Percentiles rank a stretch among this genome's conserved stretches.
Conservation (phyloP, 2,329 filamentous ascomycete genomes). For the Ophiostoma quercus region DNA sequence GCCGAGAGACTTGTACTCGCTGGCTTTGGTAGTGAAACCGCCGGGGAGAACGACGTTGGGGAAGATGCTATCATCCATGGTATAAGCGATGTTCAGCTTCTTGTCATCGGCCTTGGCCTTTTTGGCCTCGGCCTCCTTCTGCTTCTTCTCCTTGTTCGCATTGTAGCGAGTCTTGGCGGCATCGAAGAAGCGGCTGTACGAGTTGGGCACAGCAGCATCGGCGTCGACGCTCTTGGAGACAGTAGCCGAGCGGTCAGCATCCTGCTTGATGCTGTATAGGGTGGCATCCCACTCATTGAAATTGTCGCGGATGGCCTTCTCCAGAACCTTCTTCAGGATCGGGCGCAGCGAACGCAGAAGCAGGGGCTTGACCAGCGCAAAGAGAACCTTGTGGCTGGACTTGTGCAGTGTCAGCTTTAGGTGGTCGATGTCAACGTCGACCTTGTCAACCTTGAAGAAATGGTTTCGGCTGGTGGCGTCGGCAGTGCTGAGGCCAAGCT, state of each 20-base stretch:
- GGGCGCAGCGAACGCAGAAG: slow-evolving; percentile 79
- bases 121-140: slow-evolving; percentile 28
- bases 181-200: slow-evolving; percentile 77
- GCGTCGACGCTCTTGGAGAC: slow-evolving; percentile 58
- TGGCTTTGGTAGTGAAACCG: slow-evolving; percentile 88
- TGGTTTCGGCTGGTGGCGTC: slow-evolving; percentile 69
- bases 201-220: slow-evolving; percentile 65
- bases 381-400: slow-evolving; percentile 91
- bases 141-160: slow-evolving; percentile 71
- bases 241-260: slow-evolving; percentile 64
- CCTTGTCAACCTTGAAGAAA: slow-evolving; percentile 92
- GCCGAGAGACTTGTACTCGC: slow-evolving; percentile 84
- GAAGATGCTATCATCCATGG: slow-evolving; percentile 84
- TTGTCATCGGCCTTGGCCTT: slow-evolving; percentile 41
- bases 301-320: slow-evolving; percentile 82
- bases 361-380: slow-evolving; percentile 79
- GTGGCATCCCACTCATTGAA: slow-evolving; percentile 69
- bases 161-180: slow-evolving; percentile 70
- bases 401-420: slow-evolving; percentile 86
- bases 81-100: slow-evolving; percentile 77
- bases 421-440: slow-evolving; percentile 74
- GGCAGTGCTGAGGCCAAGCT: slow-evolving; percentile 78
- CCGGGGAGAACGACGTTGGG: slow-evolving; percentile 78
- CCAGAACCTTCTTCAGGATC: slow-evolving; percentile 77
- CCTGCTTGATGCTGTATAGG: slow-evolving; percentile 71